Percentiles rank a stretch among this genome's conserved stretches.
Evolutionary conservation across 2,329 filamentous ascomycete genomes (phyloP).

Genomic region (Calonectria honghensis): DNA sequence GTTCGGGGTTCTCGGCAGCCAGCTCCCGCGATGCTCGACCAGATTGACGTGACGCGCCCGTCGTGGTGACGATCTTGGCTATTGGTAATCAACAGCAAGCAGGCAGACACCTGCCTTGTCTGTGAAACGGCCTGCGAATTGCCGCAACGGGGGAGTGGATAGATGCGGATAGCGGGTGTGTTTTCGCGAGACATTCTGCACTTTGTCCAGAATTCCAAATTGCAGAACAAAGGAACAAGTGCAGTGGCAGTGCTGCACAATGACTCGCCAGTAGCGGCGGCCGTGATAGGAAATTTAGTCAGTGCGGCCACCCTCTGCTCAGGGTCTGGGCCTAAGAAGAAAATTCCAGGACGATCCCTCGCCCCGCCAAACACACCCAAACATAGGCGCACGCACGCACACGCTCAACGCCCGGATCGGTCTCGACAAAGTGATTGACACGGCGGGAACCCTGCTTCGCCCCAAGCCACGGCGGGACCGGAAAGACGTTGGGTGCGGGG

Average conservation of each 20-base stretch:
- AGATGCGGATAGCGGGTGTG: neutral
- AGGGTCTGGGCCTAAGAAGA: neutral
- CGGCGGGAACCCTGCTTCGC: neutral
- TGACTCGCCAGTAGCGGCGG: neutral
- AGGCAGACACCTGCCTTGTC: neutral
- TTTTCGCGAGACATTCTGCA: neutral
- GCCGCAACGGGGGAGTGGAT: neutral
- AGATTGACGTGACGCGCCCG: neutral
- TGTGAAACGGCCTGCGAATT: neutral
- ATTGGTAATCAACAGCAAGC: neutral
- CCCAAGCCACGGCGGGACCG: neutral
- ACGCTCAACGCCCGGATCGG: no score
- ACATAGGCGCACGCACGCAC: no score
- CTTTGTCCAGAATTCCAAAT: neutral
- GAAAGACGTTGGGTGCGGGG: neutral
- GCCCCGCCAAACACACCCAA: no score
- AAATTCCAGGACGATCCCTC: neutral
- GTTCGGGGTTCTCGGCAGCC: constrained; percentile 13
- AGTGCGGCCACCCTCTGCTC: neutral
- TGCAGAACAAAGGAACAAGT: neutral
- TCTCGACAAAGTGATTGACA: neutral
- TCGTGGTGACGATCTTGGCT: neutral
- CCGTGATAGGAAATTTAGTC: neutral
- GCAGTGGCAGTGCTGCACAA: neutral
- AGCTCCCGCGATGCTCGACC: neutral